Evolutionary conservation across 1,284 basidiomycete species (phyloP), one percentile per base, ranked within the genome.

Genomic region (Rhodotorula sp.): DNA sequence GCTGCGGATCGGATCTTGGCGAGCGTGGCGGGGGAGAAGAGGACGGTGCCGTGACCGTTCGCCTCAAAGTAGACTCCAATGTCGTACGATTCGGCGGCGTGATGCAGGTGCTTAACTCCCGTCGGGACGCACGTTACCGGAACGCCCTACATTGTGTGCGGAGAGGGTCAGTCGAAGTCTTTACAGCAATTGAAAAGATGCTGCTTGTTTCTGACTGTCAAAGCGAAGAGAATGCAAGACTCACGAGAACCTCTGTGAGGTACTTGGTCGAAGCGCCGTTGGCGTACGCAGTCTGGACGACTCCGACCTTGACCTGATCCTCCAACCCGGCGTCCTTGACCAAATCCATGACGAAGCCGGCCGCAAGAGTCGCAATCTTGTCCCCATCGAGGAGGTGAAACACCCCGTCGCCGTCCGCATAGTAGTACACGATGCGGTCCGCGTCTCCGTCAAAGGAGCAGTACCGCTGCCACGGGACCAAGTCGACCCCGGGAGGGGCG

Each of bases 61-160:
- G 97, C 97, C 82, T 99, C 97, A 79, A 99, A 99, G 84, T 99
- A 99, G 60, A 99, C 93, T 43, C 97, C 97, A 74, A 99, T 87
- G 79, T 94, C 89, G 82, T 90, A 99, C 76, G 89, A 87, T 79
- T 95, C 92, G 12, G 97, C 97, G 12, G 95, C 97, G 80, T 98
- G 95, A 80, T 99, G 97, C 62, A 99, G 87, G 80, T 99, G 91
- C 83, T 99, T 99, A 72, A 99, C 97, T 54, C 97, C 97, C 14
- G 97, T 99, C 10, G 94, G 85, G 3, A 97, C 95, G 81, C 97
- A 99, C 77, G 90, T 90, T 28, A 99, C 93, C 48, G 97, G 95
- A 31, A 98, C 86, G 64, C 91, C 88, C 91, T 93, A 77, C 57
- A 28, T 28, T 2, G 28, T 28, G 28, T 28, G 28, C 28, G 34